Conservation (phyloP, 2,329 filamentous ascomycete genomes). For the Setomelanomma holmii region DNA sequence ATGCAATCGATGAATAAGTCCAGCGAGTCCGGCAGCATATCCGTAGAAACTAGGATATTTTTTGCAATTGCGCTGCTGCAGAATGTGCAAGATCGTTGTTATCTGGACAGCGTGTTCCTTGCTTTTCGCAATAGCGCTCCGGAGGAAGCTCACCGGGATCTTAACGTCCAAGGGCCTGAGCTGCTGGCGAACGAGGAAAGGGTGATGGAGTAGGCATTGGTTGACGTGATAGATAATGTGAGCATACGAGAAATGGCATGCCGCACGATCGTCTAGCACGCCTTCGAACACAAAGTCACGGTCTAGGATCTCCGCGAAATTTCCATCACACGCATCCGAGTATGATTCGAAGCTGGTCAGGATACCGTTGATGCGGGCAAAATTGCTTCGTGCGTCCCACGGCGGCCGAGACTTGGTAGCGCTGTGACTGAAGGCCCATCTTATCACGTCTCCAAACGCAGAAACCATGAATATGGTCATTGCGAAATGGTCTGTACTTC, state of each 20-base stretch:
- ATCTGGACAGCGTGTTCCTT: conserved; percentile 40
- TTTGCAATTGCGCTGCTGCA: conserved; percentile 19
- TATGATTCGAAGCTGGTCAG: conserved; percentile 40
- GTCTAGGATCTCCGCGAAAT: conserved; percentile 23
- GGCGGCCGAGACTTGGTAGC: conserved; percentile 29
- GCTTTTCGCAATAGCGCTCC: conserved; percentile 31
- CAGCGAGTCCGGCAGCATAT: conserved; percentile 43
- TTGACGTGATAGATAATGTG: conserved; percentile 45
- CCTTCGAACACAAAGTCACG: conserved; percentile 12
- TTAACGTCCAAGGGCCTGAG: conserved; percentile 32
- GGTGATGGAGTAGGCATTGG: conserved; percentile 49
- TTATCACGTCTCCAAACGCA: conserved; percentile 42
- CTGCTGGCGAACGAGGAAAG: conserved; percentile 40
- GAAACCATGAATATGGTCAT: conserved; percentile 38
- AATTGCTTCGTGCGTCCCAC: conserved; percentile 48
- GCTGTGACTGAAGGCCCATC: conserved; percentile 26
- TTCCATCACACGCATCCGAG: conserved; percentile 29
- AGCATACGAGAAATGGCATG: conserved; percentile 38
- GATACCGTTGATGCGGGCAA: conserved; percentile 40
- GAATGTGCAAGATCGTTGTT: conserved; percentile 31
- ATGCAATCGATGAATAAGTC: conserved; percentile 15
- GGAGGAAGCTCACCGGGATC: conserved; percentile 39
- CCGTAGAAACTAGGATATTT: conserved; percentile 42
- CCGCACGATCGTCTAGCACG: conserved; percentile 25
- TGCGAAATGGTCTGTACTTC: conserved; percentile 16